phyloP scores from a whole-genome alignment of 2,329 filamentous ascomycete genomes.

The Penicillium sp. region DNA sequence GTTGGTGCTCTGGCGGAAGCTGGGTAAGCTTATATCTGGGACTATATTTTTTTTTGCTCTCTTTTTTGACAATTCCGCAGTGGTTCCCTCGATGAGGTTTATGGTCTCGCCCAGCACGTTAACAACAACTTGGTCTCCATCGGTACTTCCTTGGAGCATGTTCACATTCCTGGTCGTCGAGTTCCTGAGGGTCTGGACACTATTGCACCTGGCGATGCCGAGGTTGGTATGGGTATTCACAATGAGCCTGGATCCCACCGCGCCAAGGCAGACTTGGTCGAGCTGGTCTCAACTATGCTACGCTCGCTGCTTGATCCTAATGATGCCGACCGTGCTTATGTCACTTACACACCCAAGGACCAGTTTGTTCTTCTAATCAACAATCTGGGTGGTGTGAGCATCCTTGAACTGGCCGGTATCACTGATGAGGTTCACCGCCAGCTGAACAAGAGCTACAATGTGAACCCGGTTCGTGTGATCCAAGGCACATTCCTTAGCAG shows the following conservation, averaged over 20 bases:
- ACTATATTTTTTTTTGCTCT: background rate
- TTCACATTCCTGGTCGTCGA: conserved; percentile 84
- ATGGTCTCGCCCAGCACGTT: conserved; percentile 67
- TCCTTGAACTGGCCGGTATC: conserved; percentile 66
- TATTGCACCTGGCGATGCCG: conserved; percentile 56
- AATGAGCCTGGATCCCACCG: conserved; percentile 61
- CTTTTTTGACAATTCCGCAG: conserved; percentile 20
- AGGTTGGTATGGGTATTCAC: conserved; percentile 74
- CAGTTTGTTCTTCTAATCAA: conserved; percentile 67
- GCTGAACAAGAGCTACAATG: conserved; percentile 57
- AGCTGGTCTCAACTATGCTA: conserved; percentile 63
- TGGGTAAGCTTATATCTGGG: conserved; percentile 49
- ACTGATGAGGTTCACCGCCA: conserved; percentile 66
- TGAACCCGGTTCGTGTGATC: conserved; percentile 62
- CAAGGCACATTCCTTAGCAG: conserved; percentile 72
- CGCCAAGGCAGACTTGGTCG: conserved; percentile 49
- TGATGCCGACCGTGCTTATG: conserved; percentile 65
- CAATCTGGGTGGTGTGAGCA: conserved; percentile 68
- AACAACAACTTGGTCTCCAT: conserved; percentile 80
- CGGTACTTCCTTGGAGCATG: conserved; percentile 81
- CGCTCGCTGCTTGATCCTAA: conserved; percentile 61
- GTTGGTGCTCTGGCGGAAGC: conserved; percentile 76
- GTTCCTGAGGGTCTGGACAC: conserved; percentile 50
- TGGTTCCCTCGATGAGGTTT: conserved; percentile 67
- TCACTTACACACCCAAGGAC: conserved; percentile 58